A percentile compares a stretch with the other conserved stretches of the same genome.
Conservation (phyloP, 2,329 filamentous ascomycete species). For the Aspergillus carbonarius region DNA sequence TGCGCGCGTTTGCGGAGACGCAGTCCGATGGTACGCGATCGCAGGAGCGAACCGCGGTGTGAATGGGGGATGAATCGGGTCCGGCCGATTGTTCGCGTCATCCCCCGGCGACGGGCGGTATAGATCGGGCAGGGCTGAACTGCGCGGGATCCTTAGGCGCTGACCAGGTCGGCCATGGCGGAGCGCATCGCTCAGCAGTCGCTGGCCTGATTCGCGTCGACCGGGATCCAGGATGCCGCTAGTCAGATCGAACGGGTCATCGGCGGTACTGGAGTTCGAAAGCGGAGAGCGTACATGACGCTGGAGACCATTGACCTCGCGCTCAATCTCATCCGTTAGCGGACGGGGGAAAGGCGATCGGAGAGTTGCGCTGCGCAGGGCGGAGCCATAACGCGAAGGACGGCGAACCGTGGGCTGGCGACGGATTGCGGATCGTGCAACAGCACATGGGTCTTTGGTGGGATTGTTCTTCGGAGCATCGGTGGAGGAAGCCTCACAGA, state of each 20-base stretch:
- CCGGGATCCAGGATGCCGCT: constrained; percentile 20
- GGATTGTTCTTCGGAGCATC: constrained; percentile 41
- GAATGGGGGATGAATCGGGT: constrained; percentile 28
- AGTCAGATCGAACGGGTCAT: constrained; percentile 32
- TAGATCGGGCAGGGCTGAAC: constrained; percentile 31
- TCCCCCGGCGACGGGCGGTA: constrained; percentile 24
- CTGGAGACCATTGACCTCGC: constrained; percentile 24
- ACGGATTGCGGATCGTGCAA: constrained; percentile 58
- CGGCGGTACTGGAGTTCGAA: constrained; percentile 25
- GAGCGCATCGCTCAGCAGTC: constrained; percentile 35
- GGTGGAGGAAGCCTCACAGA: constrained; percentile 53
- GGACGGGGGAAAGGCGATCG: constrained; percentile 31
- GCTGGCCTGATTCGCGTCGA: constrained; percentile 36
- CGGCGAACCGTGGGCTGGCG: constrained; percentile 46
- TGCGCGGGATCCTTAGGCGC: constrained; percentile 38
- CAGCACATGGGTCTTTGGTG: constrained; percentile 55
- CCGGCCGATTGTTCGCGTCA: constrained; percentile 15
- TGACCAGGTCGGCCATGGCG: constrained; percentile 34
- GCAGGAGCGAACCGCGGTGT: constrained; percentile 49
- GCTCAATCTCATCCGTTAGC: constrained; percentile 33
- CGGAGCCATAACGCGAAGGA: constrained; percentile 28
- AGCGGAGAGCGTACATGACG: constrained; percentile 28
- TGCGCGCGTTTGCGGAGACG: constrained; percentile 22
- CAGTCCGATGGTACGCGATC: constrained; percentile 28
- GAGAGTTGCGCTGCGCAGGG: constrained; percentile 29